Evolutionary conservation across 2,329 filamentous ascomycete species (phyloP).

Genomic region (Pseudogymnoascus sp.): DNA sequence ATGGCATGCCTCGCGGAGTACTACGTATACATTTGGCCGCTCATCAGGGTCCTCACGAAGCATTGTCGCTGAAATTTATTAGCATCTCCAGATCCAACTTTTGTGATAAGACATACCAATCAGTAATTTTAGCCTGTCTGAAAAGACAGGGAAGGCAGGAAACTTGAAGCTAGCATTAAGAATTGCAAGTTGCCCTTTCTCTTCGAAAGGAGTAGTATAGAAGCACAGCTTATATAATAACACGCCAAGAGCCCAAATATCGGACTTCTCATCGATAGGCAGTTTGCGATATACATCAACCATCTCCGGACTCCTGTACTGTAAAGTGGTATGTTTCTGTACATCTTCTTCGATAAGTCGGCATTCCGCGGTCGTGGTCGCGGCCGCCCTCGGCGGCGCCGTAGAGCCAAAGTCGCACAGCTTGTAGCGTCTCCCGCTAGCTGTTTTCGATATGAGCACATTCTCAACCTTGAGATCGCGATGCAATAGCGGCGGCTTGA

Average conservation of each 20-base stretch:
- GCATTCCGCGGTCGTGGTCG: constrained; percentile 79
- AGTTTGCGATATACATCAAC: constrained; percentile 95
- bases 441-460: constrained; percentile 65
- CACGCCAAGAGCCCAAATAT: constrained; percentile 93
- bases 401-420: constrained; percentile 96
- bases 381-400: constrained; percentile 73
- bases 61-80: constrained; percentile 63
- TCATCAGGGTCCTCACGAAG: constrained; percentile 67
- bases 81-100: background rate
- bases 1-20: constrained; percentile 73
- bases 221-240: constrained; percentile 97
- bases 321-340: constrained; percentile 91
- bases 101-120: constrained; percentile 57
- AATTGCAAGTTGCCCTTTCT: constrained; percentile 94
- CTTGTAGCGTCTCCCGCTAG: constrained; percentile 70
- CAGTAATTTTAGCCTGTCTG: constrained; percentile 77
- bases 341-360: constrained; percentile 93
- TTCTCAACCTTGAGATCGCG: constrained; percentile 97
- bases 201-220: constrained; percentile 97
- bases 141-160: constrained; percentile 80
- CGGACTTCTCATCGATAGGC: constrained; percentile 96
- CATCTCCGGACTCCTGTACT: constrained; percentile 98
- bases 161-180: constrained; percentile 92
- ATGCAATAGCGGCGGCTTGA: constrained; percentile 86
- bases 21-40: constrained; percentile 90